Base-by-base conservation (phyloP, 1,284 basidiomycete species). In the Tausonia pullulans region DNA sequence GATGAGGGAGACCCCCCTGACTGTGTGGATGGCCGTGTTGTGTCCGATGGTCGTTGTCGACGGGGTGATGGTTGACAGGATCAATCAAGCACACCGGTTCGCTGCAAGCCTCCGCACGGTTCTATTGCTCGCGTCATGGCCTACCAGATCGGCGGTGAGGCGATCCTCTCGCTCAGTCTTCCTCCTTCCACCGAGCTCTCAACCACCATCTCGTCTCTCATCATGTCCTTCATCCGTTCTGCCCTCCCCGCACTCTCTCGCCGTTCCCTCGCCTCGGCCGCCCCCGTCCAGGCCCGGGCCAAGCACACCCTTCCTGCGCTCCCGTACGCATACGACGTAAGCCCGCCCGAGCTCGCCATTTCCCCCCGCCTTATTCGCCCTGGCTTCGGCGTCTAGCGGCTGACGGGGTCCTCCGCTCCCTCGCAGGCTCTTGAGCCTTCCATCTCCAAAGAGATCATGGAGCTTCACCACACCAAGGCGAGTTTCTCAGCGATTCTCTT, bases 401-500 rank as follows among this genome's bases (percentile, higher is more conserved):
- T 59, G 41, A 58, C 62, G 5, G 11, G 13, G 11, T 39, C 4
- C 27, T 53, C 58, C 43, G 11, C 7, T 54, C 46, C 13, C 43
- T 39, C 44, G 2, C 52, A 65, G 64, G 64, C 79, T n/a, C 78
- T 82, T 65, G 81, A 82, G 76, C 81, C 81, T 60, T 78, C 77
- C 68, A 81, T 83, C 77, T 79, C 77, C 48, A 75, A 76, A 70
- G 61, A 90, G 76, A 94, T 92, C 71, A 93, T 93, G 90, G 85
- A 82, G 66, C 82, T 98, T 67, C 95, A 98, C 78, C 94, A 98
- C 81, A 84, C 84, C 71, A 95, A 93, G 57, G 57, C 48, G 39
- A 3, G 56, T 46, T 58, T 50, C n/a, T 10, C 49, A 50, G 49
- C 9, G 10, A 10, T 50, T 2, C n/a, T 50, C 10, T 27, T 27